A percentile compares a stretch with the other conserved stretches of the same genome.
Conservation (phyloP, 2,329 filamentous ascomycete genomes). For the Venturia carpophila region DNA sequence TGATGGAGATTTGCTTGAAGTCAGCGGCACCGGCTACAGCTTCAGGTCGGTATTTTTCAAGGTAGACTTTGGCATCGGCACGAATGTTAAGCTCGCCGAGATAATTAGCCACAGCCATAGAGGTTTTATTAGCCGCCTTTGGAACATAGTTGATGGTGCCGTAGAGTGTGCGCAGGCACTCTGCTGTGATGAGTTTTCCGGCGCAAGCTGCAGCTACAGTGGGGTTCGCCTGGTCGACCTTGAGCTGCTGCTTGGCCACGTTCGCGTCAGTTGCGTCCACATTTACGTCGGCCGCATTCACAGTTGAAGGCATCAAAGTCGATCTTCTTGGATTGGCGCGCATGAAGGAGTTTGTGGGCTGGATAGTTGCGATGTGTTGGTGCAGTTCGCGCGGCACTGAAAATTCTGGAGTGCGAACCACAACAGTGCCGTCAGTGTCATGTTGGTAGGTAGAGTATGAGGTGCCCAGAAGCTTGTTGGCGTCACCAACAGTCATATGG, state of each 20-base stretch:
- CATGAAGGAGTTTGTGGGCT: slow-evolving; percentile 55
- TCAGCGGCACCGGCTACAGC: slow-evolving; percentile 15
- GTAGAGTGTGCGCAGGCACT: slow-evolving; percentile 15
- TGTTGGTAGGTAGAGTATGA: slow-evolving; percentile 47
- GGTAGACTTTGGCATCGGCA: background rate
- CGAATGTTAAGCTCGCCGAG: slow-evolving; percentile 14
- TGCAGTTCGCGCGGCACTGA: slow-evolving; percentile 52
- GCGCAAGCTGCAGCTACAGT: slow-evolving; percentile 9
- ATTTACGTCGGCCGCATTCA: slow-evolving; percentile 18
- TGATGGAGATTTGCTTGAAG: slow-evolving; percentile 18
- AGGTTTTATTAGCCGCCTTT: slow-evolving; percentile 13
- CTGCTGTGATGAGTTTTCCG: slow-evolving; percentile 9
- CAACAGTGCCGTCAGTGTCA: slow-evolving; percentile 44
- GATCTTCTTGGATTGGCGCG: slow-evolving; percentile 30
- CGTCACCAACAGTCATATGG: slow-evolving; percentile 42
- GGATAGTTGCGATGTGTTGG: slow-evolving; percentile 51
- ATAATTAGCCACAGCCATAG: slow-evolving; percentile 15
- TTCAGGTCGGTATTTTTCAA: slow-evolving; percentile 17
- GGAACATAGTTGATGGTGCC: slow-evolving; percentile 14
- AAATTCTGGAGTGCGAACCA: slow-evolving; percentile 49
- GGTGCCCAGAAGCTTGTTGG: slow-evolving; percentile 46
- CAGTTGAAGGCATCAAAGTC: slow-evolving; percentile 25
- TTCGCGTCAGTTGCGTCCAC: slow-evolving; percentile 15
- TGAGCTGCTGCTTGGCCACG: background rate
- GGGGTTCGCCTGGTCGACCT: background rate